A percentile compares a stretch with the other conserved stretches of the same genome.
These are phyloP conservation scores for Dioszegia aurantiaca DNA, from an alignment of 768 basidiomycete species.

Conservation along the genomic window DNA sequence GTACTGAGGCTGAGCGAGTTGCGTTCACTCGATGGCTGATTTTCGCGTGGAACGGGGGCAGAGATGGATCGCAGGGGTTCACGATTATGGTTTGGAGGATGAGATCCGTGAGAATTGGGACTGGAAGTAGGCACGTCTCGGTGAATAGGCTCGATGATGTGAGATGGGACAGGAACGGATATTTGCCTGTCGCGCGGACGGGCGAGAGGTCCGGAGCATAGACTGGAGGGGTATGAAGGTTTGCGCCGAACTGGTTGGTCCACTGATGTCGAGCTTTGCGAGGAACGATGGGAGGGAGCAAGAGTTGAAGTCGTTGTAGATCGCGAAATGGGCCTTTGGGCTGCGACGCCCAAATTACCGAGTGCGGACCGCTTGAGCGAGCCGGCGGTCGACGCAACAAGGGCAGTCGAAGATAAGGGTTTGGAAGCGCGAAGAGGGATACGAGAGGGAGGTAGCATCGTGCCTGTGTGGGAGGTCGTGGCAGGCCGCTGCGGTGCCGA, in stretches of 20 bases:
- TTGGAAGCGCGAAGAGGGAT: neutral
- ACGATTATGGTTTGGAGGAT: neutral
- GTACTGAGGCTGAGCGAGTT: slow-evolving; percentile 21
- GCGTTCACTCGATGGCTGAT: slow-evolving; percentile 2
- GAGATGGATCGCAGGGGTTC: slow-evolving; percentile 38
- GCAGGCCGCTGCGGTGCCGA: neutral
- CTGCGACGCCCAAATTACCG: slow-evolving; percentile 6
- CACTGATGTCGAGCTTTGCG: neutral
- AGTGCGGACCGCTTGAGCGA: slow-evolving; percentile 8
- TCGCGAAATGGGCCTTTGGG: neutral
- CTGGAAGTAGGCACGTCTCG: neutral
- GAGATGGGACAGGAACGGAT: slow-evolving; percentile 34
- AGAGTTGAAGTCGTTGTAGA: neutral
- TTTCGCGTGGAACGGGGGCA: slow-evolving; percentile 21
- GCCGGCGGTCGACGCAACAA: neutral
- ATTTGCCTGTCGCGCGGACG: slow-evolving; percentile 35
- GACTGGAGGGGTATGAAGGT: slow-evolving; percentile 44
- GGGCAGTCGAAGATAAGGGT: neutral
- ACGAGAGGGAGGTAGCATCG: neutral
- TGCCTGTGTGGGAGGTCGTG: neutral
- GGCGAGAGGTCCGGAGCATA: slow-evolving; percentile 35
- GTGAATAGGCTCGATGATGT: slow-evolving; percentile 14
- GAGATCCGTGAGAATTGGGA: neutral
- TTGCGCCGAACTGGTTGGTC: slow-evolving; percentile 26
- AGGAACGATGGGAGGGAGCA: neutral